Evolutionary conservation across 2,329 filamentous ascomycete species (phyloP).

Genomic region (Ambrosiella xylebori): DNA sequence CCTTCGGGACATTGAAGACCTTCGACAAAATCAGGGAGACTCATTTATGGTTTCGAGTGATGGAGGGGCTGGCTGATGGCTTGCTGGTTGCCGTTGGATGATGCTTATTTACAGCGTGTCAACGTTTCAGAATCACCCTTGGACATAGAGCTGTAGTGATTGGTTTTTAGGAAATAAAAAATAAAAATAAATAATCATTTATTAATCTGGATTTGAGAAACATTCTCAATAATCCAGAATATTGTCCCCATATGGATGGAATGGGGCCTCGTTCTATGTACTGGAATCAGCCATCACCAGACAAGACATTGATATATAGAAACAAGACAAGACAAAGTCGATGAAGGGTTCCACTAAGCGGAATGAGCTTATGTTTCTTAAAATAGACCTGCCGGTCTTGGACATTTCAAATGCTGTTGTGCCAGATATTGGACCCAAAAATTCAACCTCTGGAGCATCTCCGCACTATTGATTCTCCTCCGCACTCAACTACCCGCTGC

Average conservation of each 20-base stretch:
- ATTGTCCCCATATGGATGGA: background rate
- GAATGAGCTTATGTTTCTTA: background rate
- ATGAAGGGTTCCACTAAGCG: too few species aligned
- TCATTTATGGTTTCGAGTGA: background rate
- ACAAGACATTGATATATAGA: background rate
- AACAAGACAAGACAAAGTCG: too few species aligned
- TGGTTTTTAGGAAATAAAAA: background rate
- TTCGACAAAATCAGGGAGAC: background rate
- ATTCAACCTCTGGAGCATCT: background rate
- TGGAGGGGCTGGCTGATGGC: background rate
- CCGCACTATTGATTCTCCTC: background rate
- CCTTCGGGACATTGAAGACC: background rate
- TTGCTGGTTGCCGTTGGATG: background rate
- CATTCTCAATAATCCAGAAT: background rate
- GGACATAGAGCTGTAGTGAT: background rate
- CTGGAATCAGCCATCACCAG: background rate
- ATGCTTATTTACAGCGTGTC: conserved; percentile 3
- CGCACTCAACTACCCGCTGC: background rate
- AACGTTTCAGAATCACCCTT: background rate
- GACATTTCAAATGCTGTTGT: background rate
- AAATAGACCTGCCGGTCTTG: background rate
- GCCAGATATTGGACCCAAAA: background rate
- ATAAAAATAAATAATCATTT: too few species aligned
- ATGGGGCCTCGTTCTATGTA: background rate
- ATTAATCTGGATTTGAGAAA: too few species aligned